Conservation (phyloP, 2,329 filamentous ascomycete species). For the Cladophialophora bantiana region DNA sequence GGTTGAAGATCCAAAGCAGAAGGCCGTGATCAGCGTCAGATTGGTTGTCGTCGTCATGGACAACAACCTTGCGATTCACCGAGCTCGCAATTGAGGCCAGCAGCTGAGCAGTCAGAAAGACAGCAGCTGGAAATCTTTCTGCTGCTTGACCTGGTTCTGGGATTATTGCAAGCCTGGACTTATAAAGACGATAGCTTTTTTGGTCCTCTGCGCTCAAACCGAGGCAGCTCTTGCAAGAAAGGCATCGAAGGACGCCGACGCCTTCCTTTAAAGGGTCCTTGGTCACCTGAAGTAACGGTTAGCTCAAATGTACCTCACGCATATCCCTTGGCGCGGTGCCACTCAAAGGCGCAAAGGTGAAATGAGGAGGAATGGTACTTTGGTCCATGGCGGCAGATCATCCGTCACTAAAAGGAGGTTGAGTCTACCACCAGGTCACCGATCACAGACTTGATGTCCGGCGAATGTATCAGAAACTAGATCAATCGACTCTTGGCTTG, state of each 20-base stretch:
- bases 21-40: conserved; percentile 25
- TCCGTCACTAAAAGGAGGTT: conserved; percentile 42
- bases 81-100: conserved; percentile 63
- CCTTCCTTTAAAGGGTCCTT: conserved; percentile 32
- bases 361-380: conserved; percentile 30
- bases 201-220: conserved; percentile 40
- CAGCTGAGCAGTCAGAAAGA: conserved; percentile 61
- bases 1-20: conserved; percentile 66
- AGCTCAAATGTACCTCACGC: conserved; percentile 47
- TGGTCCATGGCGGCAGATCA: conserved; percentile 42
- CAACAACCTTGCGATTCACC: conserved; percentile 63
- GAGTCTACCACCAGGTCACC: conserved; percentile 24
- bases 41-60: conserved; percentile 48
- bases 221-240: conserved; percentile 47
- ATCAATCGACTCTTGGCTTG: conserved; percentile 48
- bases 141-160: conserved; percentile 41
- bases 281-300: conserved; percentile 21
- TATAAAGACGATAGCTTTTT: conserved; percentile 50
- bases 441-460: conserved; percentile 54
- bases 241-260: conserved; percentile 45
- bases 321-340: conserved; percentile 46
- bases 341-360: conserved; percentile 37
- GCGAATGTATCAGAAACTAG: conserved; percentile 66
- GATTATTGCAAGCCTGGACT: conserved; percentile 53
- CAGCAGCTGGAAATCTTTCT: conserved; percentile 45